phyloP scores from a whole-genome alignment of 1,284 basidiomycete genomes.

The Butyriboletus pseudospeciosus region DNA sequence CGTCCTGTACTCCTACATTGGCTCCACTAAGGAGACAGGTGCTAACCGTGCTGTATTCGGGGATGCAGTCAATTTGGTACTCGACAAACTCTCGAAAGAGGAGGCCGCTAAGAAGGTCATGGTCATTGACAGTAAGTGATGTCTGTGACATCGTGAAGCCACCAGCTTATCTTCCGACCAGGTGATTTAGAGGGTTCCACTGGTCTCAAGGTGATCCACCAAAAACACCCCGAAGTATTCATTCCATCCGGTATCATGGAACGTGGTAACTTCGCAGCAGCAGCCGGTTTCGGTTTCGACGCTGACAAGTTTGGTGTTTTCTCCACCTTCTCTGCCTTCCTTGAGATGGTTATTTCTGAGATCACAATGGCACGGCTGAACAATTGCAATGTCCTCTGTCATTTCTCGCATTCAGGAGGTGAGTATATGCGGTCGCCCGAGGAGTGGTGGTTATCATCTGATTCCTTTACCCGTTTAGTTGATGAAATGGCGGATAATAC shows the following conservation, averaged over 20 bases:
- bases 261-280: slow-evolving; percentile 77
- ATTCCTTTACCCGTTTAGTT: slow-evolving; percentile 34
- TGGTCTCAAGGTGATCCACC: slow-evolving; percentile 78
- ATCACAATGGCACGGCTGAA: slow-evolving; percentile 87
- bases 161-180: slow-evolving; percentile 23
- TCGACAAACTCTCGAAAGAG: slow-evolving; percentile 70
- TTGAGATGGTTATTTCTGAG: slow-evolving; percentile 84
- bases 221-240: slow-evolving; percentile 84
- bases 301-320: slow-evolving; percentile 73
- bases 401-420: slow-evolving; percentile 86
- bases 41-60: slow-evolving; percentile 81
- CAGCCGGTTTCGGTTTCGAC: slow-evolving; percentile 80
- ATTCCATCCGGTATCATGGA: slow-evolving; percentile 81
- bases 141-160: neutral
- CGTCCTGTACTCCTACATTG: slow-evolving; percentile 58
- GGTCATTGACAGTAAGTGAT: slow-evolving; percentile 72
- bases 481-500: slow-evolving; percentile 85
- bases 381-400: slow-evolving; percentile 77
- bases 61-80: slow-evolving; percentile 72
- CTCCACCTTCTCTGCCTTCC: slow-evolving; percentile 83
- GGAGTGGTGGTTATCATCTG: neutral
- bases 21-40: slow-evolving; percentile 66
- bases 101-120: slow-evolving; percentile 76
- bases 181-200: slow-evolving; percentile 83
- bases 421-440: slow-evolving; percentile 20